These are phyloP conservation scores for Xylogone sp. DNA, from an alignment of 2,329 filamentous ascomycete genomes.

Conservation along the genomic window DNA sequence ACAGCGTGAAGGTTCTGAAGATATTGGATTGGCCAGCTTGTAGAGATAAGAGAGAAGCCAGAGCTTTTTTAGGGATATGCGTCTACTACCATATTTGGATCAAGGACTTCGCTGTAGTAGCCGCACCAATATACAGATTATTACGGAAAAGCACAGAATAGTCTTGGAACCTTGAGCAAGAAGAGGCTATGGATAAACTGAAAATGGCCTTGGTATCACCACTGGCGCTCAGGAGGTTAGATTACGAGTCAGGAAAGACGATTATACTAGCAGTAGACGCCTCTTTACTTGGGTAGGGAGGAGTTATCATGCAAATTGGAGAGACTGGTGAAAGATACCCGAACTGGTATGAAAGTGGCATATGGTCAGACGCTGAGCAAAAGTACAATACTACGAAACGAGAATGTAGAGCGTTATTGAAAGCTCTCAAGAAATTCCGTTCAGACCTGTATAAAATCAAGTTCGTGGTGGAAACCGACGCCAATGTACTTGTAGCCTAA, in stretches of 20 bases:
- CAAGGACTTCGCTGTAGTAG: neutral
- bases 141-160: neutral
- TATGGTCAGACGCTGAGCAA: neutral
- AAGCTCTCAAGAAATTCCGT: neutral
- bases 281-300: neutral
- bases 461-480: neutral
- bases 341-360: neutral
- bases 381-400: neutral
- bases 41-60: neutral
- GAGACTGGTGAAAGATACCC: neutral
- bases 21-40: neutral
- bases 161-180: too few relatives aligned
- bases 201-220: neutral
- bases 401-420: neutral
- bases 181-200: neutral
- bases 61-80: neutral
- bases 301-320: too few relatives aligned
- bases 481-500: neutral
- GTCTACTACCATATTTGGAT: too few relatives aligned
- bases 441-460: neutral
- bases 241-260: neutral
- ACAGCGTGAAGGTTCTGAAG: neutral
- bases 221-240: too few relatives aligned
- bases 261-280: neutral
- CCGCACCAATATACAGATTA: neutral